Base-by-base conservation (phyloP, 306 rosid species). In the Heteromeles arbutifolia region DNA sequence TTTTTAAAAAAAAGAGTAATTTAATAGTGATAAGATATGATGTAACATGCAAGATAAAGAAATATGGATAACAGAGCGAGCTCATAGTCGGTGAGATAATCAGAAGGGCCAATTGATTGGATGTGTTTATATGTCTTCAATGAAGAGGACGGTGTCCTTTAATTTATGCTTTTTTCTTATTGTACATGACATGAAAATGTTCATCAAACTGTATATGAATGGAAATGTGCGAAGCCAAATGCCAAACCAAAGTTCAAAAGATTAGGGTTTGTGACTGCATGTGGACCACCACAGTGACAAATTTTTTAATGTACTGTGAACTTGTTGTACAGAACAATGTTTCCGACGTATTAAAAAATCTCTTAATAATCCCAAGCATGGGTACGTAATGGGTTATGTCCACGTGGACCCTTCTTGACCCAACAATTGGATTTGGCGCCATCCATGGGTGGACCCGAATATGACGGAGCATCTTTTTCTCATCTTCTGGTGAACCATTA, bases 371-470 rank as follows among this genome's bases (percentile, higher is more conserved):
- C 39, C 32, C 15, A 77, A 41, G 69, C 76, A 74, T 66, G 71
- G 83, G 68, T 61, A 37, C 56, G 41, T 41, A 4, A n/a, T 74
- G 63, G 74, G 52, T 75, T 45, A 66, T 39, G 63, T 48, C 78
- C 74, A 83, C 72, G 77, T 79, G 93, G 86, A 79, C 82, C 82
- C 82, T 82, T 74, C 19, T 4, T 41, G 56, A 72, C 63, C 74
- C 73, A 50, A 72, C 61, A 71, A 50, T 31, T 64, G 76, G 84
- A 81, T 81, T 83, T 72, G 77, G 70, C 54, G 58, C 82, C 83
- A 75, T 83, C 59, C 43, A 26, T 26, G 32, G 83, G 82, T 76
- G 89, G 90, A 70, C 83, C 88, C 70, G 15, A 34, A 9, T 6
- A 11, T 65, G 17, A 17, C 10, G 18, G 8, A 66, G 81, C 81